Conservation (phyloP, 306 rosid genomes). For the Boehmeria nivea region DNA sequence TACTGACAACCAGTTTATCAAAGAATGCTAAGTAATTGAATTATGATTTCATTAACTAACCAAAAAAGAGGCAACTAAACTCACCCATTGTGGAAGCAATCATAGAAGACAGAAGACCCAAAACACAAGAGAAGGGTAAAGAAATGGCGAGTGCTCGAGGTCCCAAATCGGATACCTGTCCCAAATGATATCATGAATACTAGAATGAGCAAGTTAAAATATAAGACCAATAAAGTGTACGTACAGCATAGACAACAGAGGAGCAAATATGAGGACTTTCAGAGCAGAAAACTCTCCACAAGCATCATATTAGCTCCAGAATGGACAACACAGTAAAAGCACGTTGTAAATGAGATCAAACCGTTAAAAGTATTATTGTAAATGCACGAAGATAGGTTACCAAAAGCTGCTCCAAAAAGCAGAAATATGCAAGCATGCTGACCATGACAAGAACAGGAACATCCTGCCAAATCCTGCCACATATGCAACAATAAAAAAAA, state of each 20-base stretch:
- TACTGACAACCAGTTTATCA: no score
- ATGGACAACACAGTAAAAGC: background rate
- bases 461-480: constrained; percentile 76
- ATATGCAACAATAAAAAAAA: constrained; percentile 11
- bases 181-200: constrained; percentile 20
- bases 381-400: constrained; percentile 38
- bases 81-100: constrained; percentile 83
- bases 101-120: constrained; percentile 73
- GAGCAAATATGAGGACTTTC: constrained; percentile 1
- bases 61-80: constrained; percentile 5
- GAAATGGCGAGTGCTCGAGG: constrained; percentile 79
- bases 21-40: background rate
- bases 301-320: background rate
- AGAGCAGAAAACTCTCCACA: background rate
- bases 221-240: constrained; percentile 6
- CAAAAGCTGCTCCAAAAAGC: constrained; percentile 91
- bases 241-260: background rate
- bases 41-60: background rate
- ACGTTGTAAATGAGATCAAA: background rate
- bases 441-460: constrained; percentile 67
- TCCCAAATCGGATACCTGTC: constrained; percentile 78
- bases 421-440: constrained; percentile 93
- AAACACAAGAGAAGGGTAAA: constrained; percentile 62
- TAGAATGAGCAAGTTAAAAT: constrained; percentile 14
- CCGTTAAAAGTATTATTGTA: background rate